Evolutionary conservation across 345 rosid species (phyloP).

Genomic region (Arabidopsis arenosa): DNA sequence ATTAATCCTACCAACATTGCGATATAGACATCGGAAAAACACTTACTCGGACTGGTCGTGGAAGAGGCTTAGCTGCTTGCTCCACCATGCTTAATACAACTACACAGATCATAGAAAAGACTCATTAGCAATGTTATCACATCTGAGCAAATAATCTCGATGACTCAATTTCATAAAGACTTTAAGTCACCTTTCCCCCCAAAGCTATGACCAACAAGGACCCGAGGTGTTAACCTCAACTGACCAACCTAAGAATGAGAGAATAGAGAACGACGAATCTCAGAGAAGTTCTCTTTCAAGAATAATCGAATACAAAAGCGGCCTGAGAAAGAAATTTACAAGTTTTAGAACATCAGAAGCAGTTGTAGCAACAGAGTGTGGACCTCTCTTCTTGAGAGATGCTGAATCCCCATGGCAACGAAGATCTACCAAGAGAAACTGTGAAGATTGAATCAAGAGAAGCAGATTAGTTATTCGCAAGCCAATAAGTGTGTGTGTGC

Average conservation of each 20-base stretch:
- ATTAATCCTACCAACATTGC: constrained; percentile 4
- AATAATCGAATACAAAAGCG: background rate
- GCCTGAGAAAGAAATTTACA: constrained; percentile 45
- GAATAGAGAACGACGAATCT: background rate
- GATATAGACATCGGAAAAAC: constrained; percentile 14
- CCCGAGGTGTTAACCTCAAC: constrained; percentile 81
- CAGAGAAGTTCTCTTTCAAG: background rate
- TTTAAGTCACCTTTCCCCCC: constrained; percentile 86
- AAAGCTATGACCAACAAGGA: constrained; percentile 96
- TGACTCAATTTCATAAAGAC: background rate
- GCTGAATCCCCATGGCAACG: constrained; percentile 99
- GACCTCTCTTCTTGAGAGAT: constrained; percentile 65
- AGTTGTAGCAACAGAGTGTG: constrained; percentile 82
- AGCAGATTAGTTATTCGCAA: constrained; percentile 24
- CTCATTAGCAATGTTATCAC: constrained; percentile 38
- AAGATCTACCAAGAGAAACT: constrained; percentile 91
- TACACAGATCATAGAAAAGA: constrained; percentile 48
- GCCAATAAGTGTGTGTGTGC: background rate
- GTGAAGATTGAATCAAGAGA: constrained; percentile 23
- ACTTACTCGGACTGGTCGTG: constrained; percentile 85
- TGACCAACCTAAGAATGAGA: constrained; percentile 61
- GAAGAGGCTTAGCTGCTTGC: constrained; percentile 97
- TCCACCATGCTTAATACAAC: constrained; percentile 97
- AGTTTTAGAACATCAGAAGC: constrained; percentile 90
- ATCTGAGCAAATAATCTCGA: background rate